phyloP scores from a whole-genome alignment of 495 filamentous ascomycete genomes.

The Parachaetomium inaequale region DNA sequence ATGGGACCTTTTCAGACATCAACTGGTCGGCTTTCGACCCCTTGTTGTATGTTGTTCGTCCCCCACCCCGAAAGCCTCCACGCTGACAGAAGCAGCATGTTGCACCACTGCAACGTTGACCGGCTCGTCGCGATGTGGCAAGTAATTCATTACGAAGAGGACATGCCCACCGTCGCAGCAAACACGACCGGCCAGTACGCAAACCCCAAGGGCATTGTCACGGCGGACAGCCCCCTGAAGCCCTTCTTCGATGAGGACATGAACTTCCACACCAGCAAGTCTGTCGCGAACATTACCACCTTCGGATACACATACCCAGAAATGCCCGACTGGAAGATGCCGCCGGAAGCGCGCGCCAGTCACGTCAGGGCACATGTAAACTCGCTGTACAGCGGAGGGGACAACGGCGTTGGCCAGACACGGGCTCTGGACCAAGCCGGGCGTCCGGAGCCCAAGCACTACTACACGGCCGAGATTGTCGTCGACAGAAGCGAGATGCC shows the following conservation, averaged over 20 bases:
- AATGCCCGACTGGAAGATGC: conserved; percentile 25
- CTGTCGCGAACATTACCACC: conserved; percentile 25
- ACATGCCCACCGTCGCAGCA: conserved; percentile 26
- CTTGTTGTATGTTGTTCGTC: conserved; percentile 33
- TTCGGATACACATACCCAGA: conserved; percentile 52
- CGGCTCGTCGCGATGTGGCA: conserved; percentile 47
- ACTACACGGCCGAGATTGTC: conserved; percentile 35
- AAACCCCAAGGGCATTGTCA: conserved; percentile 30
- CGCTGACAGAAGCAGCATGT: conserved; percentile 28
- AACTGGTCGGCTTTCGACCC: conserved; percentile 38
- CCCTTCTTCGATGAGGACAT: conserved; percentile 41
- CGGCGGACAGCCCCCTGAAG: conserved; percentile 41
- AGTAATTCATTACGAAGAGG: conserved; percentile 31
- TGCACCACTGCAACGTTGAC: conserved; percentile 48
- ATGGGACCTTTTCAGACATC: conserved; percentile 30
- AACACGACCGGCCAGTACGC: conserved; percentile 32
- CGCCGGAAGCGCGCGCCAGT: conserved; percentile 21
- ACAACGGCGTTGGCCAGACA: background rate
- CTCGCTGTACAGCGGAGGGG: conserved; percentile 29
- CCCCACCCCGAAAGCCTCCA: background rate
- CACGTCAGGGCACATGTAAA: conserved; percentile 33
- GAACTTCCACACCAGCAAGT: conserved; percentile 41
- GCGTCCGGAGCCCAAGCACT: background rate
- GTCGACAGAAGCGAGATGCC: conserved; percentile 33
- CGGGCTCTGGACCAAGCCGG: background rate